These are phyloP conservation scores for Termitomyces sp. DNA, from an alignment of 768 basidiomycete species.

Conservation along the genomic window DNA sequence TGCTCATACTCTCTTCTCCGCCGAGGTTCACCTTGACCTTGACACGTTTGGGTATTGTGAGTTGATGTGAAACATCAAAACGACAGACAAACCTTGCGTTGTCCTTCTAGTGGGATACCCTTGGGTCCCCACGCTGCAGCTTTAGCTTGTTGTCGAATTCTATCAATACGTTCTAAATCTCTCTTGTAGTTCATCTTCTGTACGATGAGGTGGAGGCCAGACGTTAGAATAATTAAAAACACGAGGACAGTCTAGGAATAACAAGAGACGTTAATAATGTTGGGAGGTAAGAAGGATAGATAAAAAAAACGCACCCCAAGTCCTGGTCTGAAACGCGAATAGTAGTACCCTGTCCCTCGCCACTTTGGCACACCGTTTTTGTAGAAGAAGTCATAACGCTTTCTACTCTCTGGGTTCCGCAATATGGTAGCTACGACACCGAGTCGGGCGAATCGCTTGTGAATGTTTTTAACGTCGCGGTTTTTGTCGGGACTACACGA, in stretches of 20 bases:
- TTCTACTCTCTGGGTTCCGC: slow-evolving; percentile 67
- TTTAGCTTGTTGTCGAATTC: slow-evolving; percentile 58
- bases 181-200: slow-evolving; percentile 74
- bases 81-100: slow-evolving; percentile 55
- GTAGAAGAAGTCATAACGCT: slow-evolving; percentile 92
- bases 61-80: neutral
- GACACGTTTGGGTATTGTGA: neutral
- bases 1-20: slow-evolving; percentile 53
- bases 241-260: slow-evolving; percentile 58
- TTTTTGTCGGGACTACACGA: slow-evolving; percentile 91
- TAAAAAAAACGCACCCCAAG: slow-evolving; percentile 51
- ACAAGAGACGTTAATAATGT: neutral
- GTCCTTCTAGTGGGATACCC: slow-evolving; percentile 55
- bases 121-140: slow-evolving; percentile 82
- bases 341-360: slow-evolving; percentile 97
- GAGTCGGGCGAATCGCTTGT: slow-evolving; percentile 89
- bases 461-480: slow-evolving; percentile 72
- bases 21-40: slow-evolving; percentile 75
- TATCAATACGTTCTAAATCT: slow-evolving; percentile 67
- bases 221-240: slow-evolving; percentile 77
- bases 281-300: neutral
- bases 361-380: slow-evolving; percentile 97
- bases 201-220: slow-evolving; percentile 78
- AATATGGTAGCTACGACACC: slow-evolving; percentile 85
- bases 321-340: slow-evolving; percentile 93